Evolutionary conservation across 2,329 filamentous ascomycete species (phyloP), one percentile per base, ranked within the genome.

Genomic region (Alternaria conjuncta): DNA sequence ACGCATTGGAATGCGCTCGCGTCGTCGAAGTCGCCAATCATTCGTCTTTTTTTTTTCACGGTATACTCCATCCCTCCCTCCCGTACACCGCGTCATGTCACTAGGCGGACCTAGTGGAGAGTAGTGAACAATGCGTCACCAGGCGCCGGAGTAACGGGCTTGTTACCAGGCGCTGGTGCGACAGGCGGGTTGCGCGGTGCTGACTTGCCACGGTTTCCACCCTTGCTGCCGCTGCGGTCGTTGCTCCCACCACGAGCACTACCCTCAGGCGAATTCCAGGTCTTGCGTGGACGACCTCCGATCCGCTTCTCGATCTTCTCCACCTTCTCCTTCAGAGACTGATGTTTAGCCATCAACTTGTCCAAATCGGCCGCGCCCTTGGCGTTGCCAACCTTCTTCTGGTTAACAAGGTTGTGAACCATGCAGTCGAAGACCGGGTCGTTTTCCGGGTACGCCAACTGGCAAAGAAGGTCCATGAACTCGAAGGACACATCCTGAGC

Each of bases 361-460:
- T 67, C 41, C 4, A 70, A 13, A 6, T 25, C 28, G 1, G 61
- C 56, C 2, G 60, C 21, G 7, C 63, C 54, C 13, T 57, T 32
- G 9, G 18, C n/a, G 28, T 26, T 3, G 4, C 41, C 15, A 26
- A 36, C 10, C 43, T 57, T n/a, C 50, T 25, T 20, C 30, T 63
- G 62, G 10, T 60, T 66, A 9, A 67, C 69, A 1, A 77, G 47
- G 45, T 75, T 76, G 55, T 75, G 73, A 0, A 62, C 68, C 6
- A 78, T 63, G 25, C 75, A 78, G 2, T 76, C 71, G 26, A 71
- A 73, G 25, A 78, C 63, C 0, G 75, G 72, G 46, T 77, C 74
- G 58, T 75, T 72, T 0, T 66, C 69, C 0, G 60, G 60, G n/a
- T 66, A 66, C 0, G 61, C 64, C 0, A 64, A 23, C n/a, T 69